Conservation (phyloP, 768 basidiomycete species). For the Symmetrospora coprosmae region DNA sequence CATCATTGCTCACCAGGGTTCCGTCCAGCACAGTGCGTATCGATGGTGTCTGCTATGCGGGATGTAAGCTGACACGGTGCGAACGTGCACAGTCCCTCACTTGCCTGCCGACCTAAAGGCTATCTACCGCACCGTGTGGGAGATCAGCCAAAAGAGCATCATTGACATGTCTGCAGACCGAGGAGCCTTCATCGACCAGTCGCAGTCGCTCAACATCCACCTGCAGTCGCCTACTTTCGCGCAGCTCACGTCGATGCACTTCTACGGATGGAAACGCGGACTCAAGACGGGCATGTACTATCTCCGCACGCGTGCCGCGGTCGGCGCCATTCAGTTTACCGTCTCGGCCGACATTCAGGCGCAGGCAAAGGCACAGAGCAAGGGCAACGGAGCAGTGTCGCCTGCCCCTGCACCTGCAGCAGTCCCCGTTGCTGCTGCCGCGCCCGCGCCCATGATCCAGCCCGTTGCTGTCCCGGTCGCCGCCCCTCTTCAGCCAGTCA, state of each 20-base stretch:
- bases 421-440: conserved; percentile 13
- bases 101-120: conserved; percentile 87
- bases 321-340: conserved; percentile 95
- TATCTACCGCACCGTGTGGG: conserved; percentile 99
- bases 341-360: conserved; percentile 64
- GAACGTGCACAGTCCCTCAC: conserved; percentile 62
- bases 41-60: neutral
- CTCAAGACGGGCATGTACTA: conserved; percentile 97
- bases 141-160: conserved; percentile 95
- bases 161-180: conserved; percentile 98
- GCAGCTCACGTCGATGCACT: conserved; percentile 90
- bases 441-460: neutral
- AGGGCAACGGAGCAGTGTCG: too few species aligned
- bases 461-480: neutral
- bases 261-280: conserved; percentile 99
- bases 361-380: conserved; percentile 44
- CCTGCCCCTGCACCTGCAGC: neutral
- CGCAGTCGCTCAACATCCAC: conserved; percentile 86
- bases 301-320: conserved; percentile 73
- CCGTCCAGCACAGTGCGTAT: conserved; percentile 34
- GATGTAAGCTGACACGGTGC: neutral
- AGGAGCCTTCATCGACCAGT: conserved; percentile 93
- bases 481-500: conserved; percentile 15
- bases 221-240: conserved; percentile 73
- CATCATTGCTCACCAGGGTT: conserved; percentile 87